Evolutionary conservation across 2,329 filamentous ascomycete species (phyloP).

Genomic region (Fusarium transvaalense): DNA sequence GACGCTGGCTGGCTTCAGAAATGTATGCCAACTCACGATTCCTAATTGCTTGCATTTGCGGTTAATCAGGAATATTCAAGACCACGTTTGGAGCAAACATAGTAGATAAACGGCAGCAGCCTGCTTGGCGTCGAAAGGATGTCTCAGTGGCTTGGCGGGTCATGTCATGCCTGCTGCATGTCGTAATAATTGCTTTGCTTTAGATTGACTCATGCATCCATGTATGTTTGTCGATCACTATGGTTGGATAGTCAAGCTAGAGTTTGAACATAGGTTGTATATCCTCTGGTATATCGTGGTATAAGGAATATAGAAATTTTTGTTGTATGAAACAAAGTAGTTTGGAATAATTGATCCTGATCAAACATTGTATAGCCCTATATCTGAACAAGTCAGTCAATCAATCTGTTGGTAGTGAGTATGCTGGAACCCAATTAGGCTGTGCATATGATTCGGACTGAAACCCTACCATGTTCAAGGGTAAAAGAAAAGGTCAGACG

Average conservation of each 20-base stretch:
- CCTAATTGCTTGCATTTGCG: slow-evolving; percentile 8
- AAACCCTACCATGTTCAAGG: slow-evolving; percentile 7
- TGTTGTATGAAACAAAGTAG: background rate
- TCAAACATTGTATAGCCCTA: background rate
- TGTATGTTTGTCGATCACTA: background rate
- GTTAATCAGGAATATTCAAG: background rate
- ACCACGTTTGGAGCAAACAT: background rate
- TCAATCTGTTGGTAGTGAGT: background rate
- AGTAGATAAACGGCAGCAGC: slow-evolving; percentile 4
- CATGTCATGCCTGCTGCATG: background rate
- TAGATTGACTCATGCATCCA: slow-evolving; percentile 23
- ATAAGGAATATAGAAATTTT: background rate
- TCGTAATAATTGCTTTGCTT: background rate
- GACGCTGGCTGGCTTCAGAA: slow-evolving; percentile 12
- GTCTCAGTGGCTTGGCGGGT: slow-evolving; percentile 16
- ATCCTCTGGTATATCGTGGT: background rate
- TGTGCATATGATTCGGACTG: slow-evolving; percentile 2
- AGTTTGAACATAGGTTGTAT: background rate
- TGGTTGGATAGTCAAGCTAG: background rate
- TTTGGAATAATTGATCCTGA: background rate
- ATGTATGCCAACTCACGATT: slow-evolving; percentile 26
- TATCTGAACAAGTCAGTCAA: background rate
- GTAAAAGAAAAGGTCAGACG: slow-evolving; percentile 19
- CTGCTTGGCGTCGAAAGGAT: slow-evolving; percentile 33
- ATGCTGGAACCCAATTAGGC: background rate